phyloP scores from a whole-genome alignment of 805 yeast genomes.

The Ogataea ramenticola region DNA sequence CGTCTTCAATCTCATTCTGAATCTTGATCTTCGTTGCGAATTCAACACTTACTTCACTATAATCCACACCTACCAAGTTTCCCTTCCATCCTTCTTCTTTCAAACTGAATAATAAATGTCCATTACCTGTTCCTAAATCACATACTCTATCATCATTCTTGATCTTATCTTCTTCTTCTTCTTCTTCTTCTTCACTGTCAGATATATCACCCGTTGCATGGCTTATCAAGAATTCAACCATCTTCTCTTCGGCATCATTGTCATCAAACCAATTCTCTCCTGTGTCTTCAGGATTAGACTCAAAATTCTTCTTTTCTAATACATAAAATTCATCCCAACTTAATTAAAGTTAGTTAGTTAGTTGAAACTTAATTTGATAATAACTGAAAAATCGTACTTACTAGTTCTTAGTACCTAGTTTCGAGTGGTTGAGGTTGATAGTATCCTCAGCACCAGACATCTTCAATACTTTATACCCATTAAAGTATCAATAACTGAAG shows the following conservation, averaged over 20 bases:
- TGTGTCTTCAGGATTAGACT: constrained; percentile 69
- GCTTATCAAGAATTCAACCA: constrained; percentile 58
- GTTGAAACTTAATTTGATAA: too few relatives aligned
- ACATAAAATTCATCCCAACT: constrained; percentile 87
- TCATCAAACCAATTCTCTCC: constrained; percentile 98
- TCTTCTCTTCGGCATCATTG: constrained; percentile 82
- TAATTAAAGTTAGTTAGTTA: not conserved
- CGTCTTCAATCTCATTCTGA: constrained; percentile 28
- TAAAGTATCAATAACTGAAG: too few relatives aligned
- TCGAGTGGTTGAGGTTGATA: constrained; percentile 57
- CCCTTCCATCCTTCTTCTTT: constrained; percentile 57
- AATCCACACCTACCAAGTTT: constrained; percentile 71
- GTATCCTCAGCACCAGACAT: constrained; percentile 11
- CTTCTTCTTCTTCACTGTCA: constrained; percentile 33
- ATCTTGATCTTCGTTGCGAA: constrained; percentile 61
- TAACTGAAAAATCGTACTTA: too few relatives aligned
- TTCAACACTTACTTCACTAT: constrained; percentile 70
- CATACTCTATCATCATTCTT: constrained; percentile 35
- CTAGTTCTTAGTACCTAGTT: constrained; percentile 82
- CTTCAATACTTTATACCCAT: too few relatives aligned
- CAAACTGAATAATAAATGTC: constrained; percentile 73
- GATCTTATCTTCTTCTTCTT: constrained; percentile 15
- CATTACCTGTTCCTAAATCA: constrained; percentile 96
- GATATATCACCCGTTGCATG: not conserved
- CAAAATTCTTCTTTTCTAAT: constrained; percentile 64